A percentile compares a stretch with the other conserved stretches of the same genome.
phyloP scores from a whole-genome alignment of 2,329 filamentous ascomycete genomes.

The Hypocreales sp. region DNA sequence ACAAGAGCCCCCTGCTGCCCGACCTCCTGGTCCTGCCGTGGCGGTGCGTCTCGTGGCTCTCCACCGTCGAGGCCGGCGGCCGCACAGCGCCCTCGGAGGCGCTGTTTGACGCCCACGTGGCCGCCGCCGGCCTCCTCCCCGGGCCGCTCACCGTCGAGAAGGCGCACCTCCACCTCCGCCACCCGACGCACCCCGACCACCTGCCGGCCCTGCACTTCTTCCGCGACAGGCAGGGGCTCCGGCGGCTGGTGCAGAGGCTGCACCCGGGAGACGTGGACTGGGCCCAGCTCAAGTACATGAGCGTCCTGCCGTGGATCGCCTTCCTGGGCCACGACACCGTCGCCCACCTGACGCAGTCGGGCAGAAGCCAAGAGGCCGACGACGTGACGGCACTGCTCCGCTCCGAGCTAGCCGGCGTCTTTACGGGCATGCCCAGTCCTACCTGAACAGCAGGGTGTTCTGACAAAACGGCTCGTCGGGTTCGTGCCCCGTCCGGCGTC shows the following conservation, averaged over 20 bases:
- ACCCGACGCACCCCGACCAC: slow-evolving; percentile 34
- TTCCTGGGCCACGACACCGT: slow-evolving; percentile 31
- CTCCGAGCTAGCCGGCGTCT: slow-evolving; percentile 16
- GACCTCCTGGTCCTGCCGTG: slow-evolving; percentile 25
- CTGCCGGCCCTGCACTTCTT: slow-evolving; percentile 31
- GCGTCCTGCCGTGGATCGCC: slow-evolving; percentile 18
- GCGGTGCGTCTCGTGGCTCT: slow-evolving; percentile 32
- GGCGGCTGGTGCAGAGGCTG: slow-evolving; percentile 10
- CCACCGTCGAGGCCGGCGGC: slow-evolving; percentile 33
- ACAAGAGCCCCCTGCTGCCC: slow-evolving; percentile 17
- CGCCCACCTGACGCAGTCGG: slow-evolving; percentile 24
- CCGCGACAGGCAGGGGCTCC: slow-evolving; percentile 14
- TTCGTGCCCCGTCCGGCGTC: too few relatives aligned
- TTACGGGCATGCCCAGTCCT: slow-evolving; percentile 9
- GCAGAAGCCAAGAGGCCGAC: slow-evolving; percentile 24
- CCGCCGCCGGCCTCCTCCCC: slow-evolving; percentile 24
- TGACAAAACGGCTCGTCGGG: too few relatives aligned
- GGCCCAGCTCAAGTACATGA: slow-evolving; percentile 15
- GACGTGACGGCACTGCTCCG: slow-evolving; percentile 21
- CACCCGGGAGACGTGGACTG: slow-evolving; percentile 11
- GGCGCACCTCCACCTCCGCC: slow-evolving; percentile 38
- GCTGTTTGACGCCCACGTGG: slow-evolving; percentile 37
- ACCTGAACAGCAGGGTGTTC: too few relatives aligned
- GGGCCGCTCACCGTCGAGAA: slow-evolving; percentile 24
- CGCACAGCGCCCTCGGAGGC: slow-evolving; percentile 26